phyloP scores from a whole-genome alignment of 2,329 filamentous ascomycete genomes.

The Reticulascus tulasneorum region DNA sequence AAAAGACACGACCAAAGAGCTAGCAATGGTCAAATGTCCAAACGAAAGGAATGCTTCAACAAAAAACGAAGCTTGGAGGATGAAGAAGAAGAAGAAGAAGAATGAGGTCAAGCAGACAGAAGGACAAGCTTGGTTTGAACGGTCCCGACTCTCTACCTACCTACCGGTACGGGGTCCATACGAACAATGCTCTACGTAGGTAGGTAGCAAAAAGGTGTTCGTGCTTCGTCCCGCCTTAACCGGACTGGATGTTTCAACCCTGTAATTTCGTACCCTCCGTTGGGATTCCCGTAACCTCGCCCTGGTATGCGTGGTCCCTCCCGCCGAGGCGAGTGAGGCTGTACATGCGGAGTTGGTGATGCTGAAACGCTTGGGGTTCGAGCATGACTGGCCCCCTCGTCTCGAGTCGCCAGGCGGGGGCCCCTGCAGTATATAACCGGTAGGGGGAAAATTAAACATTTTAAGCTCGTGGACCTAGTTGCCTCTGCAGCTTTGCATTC shows the following conservation, averaged over 20 bases:
- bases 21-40: conserved; percentile 3
- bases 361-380: conserved; percentile 14
- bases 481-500: conserved; percentile 5
- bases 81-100: conserved; percentile 4
- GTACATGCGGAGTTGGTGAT: conserved; percentile 5
- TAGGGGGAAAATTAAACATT: conserved; percentile 6
- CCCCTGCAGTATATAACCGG: conserved; percentile 10
- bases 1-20: conserved; percentile 9
- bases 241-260: too few relatives aligned
- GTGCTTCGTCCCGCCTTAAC: too few relatives aligned
- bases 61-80: conserved; percentile 8
- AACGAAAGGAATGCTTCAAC: conserved; percentile 10
- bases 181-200: background rate
- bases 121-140: conserved; percentile 5
- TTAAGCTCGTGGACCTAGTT: conserved; percentile 10
- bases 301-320: background rate
- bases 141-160: conserved; percentile 4
- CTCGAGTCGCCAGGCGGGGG: conserved; percentile 9
- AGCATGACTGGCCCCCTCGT: conserved; percentile 10
- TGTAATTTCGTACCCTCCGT: background rate
- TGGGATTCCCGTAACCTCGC: background rate
- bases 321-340: conserved; percentile 8
- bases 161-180: background rate
- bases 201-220: too few relatives aligned
- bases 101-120: background rate